phyloP scores from a whole-genome alignment of 2,329 filamentous ascomycete genomes.

The Colletotrichum eleusines region DNA sequence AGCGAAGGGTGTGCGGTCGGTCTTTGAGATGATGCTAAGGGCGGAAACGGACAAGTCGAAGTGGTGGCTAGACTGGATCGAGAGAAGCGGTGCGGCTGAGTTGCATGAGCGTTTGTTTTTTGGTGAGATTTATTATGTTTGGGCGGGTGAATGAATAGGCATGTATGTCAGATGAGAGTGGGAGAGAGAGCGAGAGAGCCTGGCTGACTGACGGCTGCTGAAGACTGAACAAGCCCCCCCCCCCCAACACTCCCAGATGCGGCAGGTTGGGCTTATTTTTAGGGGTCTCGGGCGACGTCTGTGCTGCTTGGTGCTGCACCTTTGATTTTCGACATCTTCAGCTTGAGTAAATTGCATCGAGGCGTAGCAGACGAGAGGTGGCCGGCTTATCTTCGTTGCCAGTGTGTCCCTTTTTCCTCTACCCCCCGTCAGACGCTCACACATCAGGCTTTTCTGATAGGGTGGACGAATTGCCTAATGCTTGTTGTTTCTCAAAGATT shows the following conservation, averaged over 20 bases:
- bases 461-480: neutral
- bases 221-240: neutral
- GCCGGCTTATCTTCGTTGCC: neutral
- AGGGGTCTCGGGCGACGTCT: slow-evolving; percentile 31
- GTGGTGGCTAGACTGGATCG: slow-evolving; percentile 34
- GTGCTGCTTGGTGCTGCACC: neutral
- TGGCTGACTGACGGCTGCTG: slow-evolving; percentile 9
- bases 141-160: neutral
- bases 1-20: slow-evolving; percentile 2
- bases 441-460: neutral
- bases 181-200: too few species aligned
- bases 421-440: too few species aligned
- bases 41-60: slow-evolving; percentile 1
- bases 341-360: neutral
- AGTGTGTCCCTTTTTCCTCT: neutral
- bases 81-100: slow-evolving; percentile 39
- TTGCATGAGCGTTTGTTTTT: slow-evolving; percentile 3
- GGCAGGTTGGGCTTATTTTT: slow-evolving; percentile 35
- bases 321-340: neutral
- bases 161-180: too few species aligned
- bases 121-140: neutral
- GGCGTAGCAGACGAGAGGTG: neutral
- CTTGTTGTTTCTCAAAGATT: neutral
- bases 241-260: slow-evolving; percentile 23
- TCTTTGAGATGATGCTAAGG: slow-evolving; percentile 1